Evolutionary conservation across 2,329 filamentous ascomycete species (phyloP), one percentile per base, ranked within the genome.

Genomic region (Colletotrichum sp.): DNA sequence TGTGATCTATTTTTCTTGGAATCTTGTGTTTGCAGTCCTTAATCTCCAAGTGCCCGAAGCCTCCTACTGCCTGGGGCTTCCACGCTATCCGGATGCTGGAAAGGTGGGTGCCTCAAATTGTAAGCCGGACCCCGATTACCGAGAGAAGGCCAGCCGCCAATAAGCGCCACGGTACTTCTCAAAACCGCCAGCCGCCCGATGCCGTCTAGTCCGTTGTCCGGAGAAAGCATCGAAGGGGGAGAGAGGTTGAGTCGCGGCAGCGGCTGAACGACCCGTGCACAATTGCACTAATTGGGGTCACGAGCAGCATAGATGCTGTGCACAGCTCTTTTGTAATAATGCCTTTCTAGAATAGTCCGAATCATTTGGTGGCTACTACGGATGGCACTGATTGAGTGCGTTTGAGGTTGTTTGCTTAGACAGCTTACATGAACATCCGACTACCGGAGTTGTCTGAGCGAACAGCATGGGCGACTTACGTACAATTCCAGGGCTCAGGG

Each of bases 251-350:
- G n/a, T 30, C 13, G 70, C 44, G 59, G 64, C 44, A 60, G 32
- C 21, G 70, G 70, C 64, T 32, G 44, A 28, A 49, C 10, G 52
- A 16, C 52, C 70, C 34, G 70, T 76, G 74, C 74, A 69, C 57
- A 59, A 60, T 8, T 34, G 18, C 21, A 65, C 59, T 65, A 26
- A 55, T 60, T 16, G 26, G 44, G 32, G 63, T 71, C 60, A 62
- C 68, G 60, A 21, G 60, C 34, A 18, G 36, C 15, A 18, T 18
- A 60, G 30, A 13, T 24, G 15, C 49, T 44, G 63, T 68, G 69
- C 69, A 75, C 73, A 68, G 69, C 63, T 75, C 63, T 63, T 12
- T 63, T 44, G 21, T 44, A 67, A 68, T 15, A 30, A 49, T 36
- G 26, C 21, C 13, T 39, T 55, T 68, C 70, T 49, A 73, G 64